These are phyloP conservation scores for Pythium grandisporangium DNA, from an alignment of 352 stramenopile species.

Conservation along the genomic window DNA sequence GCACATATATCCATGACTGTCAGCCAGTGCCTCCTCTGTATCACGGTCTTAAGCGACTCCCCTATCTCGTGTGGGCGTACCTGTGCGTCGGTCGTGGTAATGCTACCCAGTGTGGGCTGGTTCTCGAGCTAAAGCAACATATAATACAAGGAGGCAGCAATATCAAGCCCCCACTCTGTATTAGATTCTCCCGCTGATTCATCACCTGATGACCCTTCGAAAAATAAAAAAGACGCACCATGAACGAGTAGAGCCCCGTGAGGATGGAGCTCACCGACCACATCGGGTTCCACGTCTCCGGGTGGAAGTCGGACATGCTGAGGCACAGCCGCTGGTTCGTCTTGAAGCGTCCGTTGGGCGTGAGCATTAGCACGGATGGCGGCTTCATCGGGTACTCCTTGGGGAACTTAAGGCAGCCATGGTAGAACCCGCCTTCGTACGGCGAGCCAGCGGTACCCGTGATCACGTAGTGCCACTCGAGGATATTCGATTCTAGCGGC, in stretches of 20 bases:
- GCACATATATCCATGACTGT: too few species aligned
- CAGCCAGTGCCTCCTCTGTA: too few species aligned
- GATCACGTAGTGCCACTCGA: conserved; percentile 96
- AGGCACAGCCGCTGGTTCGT: conserved; percentile 92
- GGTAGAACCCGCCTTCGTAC: conserved; percentile 89
- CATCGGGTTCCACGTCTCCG: conserved; percentile 95
- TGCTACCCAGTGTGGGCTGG: conserved; percentile 83
- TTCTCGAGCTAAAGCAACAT: conserved; percentile 35
- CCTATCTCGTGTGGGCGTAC: too few species aligned
- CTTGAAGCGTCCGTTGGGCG: conserved; percentile 92
- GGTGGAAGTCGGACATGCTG: conserved; percentile 94
- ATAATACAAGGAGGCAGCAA: neutral
- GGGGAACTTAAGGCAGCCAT: conserved; percentile 90
- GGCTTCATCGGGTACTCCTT: conserved; percentile 95
- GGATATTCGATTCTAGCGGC: conserved; percentile 90
- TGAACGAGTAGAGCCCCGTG: conserved; percentile 94
- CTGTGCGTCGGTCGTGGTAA: conserved; percentile 75
- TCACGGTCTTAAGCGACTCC: too few species aligned
- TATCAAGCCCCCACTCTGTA: neutral
- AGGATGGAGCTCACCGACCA: conserved; percentile 95
- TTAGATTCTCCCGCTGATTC: neutral
- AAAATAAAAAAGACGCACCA: conserved; percentile 35
- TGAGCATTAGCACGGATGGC: conserved; percentile 93
- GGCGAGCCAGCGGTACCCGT: conserved; percentile 46
- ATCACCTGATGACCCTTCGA: neutral